phyloP scores from a whole-genome alignment of 129 eudicot species.

The Artemisia tridentata region DNA sequence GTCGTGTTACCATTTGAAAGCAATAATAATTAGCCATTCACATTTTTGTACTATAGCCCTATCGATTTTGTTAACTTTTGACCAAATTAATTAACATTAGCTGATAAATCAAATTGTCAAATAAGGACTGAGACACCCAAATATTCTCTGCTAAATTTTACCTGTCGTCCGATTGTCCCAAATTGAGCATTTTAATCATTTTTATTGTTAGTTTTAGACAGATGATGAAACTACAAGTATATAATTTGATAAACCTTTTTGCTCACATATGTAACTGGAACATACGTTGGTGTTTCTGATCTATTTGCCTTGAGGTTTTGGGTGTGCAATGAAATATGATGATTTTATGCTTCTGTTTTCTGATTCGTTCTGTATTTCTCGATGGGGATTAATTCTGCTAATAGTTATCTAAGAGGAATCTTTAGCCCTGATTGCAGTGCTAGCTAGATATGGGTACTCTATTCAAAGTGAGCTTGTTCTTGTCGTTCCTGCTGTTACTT shows the following conservation, averaged over 20 bases:
- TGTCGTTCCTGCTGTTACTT: conserved; percentile 20
- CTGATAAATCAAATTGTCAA: background rate
- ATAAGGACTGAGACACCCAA: background rate
- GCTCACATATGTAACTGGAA: background rate
- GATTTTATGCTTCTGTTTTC: background rate
- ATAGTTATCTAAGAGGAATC: background rate
- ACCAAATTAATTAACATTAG: background rate
- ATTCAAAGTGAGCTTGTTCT: conserved; percentile 24
- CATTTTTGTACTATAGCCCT: background rate
- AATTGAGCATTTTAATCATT: background rate
- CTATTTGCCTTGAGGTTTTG: background rate
- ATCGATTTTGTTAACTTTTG: background rate
- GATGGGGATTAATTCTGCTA: background rate
- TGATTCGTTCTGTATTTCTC: conserved; percentile 3
- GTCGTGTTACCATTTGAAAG: no score
- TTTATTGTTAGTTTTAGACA: background rate
- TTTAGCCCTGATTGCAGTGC: conserved; percentile 15
- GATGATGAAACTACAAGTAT: background rate
- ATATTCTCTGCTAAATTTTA: background rate
- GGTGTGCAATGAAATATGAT: conserved; percentile 10
- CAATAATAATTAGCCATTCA: background rate
- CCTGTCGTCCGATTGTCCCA: background rate
- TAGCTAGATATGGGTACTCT: conserved; percentile 18
- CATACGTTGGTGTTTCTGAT: background rate
- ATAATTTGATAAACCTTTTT: background rate